phyloP scores from a whole-genome alignment of 805 yeast species.

The Starmera caribaea region DNA sequence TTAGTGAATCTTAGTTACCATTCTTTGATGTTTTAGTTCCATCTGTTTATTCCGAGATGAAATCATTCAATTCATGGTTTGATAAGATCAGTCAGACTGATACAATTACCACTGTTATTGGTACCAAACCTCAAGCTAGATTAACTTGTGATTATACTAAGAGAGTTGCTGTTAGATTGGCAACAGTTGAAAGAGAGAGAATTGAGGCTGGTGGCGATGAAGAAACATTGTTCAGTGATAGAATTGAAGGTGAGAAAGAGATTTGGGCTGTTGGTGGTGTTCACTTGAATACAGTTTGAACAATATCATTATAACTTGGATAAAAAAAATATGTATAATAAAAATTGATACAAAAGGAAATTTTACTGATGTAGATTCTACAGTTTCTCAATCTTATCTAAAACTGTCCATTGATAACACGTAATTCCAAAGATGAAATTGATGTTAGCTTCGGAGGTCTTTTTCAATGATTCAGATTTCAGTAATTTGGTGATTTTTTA shows the following conservation, averaged over 20 bases:
- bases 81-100: conserved; percentile 25
- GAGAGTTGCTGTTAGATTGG: conserved; percentile 87
- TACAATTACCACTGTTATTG: conserved; percentile 29
- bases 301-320: too few species aligned
- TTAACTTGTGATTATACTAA: conserved; percentile 82
- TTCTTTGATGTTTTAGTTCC: conserved; percentile 52
- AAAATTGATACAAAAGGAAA: too few species aligned
- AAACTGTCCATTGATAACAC: too few species aligned
- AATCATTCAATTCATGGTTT: conserved; percentile 58
- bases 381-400: too few species aligned
- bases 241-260: conserved; percentile 77
- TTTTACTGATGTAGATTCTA: too few species aligned
- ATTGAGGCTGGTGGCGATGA: conserved; percentile 85
- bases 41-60: conserved; percentile 69
- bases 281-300: too few species aligned
- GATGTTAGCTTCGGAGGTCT: too few species aligned
- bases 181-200: conserved; percentile 80
- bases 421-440: too few species aligned
- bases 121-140: conserved; percentile 51
- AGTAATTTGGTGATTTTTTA: too few species aligned
- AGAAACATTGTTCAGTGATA: conserved; percentile 75
- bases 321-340: too few species aligned
- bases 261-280: conserved; percentile 83
- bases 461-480: too few species aligned
- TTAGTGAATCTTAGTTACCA: conserved; percentile 32